Conservation (phyloP, 2,329 filamentous ascomycete genomes). For the Diaporthe sp. region DNA sequence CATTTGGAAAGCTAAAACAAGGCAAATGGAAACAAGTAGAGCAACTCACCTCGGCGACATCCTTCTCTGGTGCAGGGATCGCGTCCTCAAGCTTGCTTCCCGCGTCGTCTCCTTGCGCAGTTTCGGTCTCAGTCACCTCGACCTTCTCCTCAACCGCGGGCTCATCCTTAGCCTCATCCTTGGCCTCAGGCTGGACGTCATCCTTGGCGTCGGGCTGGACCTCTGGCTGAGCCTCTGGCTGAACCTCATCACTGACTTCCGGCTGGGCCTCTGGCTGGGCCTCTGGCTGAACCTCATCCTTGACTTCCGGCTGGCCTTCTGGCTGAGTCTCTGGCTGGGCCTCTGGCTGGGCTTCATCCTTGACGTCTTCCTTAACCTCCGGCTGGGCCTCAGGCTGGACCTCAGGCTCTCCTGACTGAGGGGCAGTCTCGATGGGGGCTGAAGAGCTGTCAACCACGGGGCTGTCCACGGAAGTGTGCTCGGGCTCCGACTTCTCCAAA, state of each 20-base stretch:
- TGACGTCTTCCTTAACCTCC: slow-evolving; percentile 26
- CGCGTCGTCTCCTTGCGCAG: neutral
- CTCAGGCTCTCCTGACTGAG: slow-evolving; percentile 28
- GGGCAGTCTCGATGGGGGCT: slow-evolving; percentile 31
- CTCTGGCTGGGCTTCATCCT: slow-evolving; percentile 9
- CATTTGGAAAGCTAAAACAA: too few relatives aligned
- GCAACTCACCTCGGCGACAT: slow-evolving; percentile 5
- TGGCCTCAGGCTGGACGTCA: neutral
- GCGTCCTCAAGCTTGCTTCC: slow-evolving; percentile 1
- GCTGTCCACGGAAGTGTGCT: neutral
- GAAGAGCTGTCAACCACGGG: slow-evolving; percentile 19
- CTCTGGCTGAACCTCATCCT: slow-evolving; percentile 4
- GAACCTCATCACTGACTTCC: slow-evolving; percentile 12
- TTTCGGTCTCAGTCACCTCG: neutral
- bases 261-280: slow-evolving; percentile 1
- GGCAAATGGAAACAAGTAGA: neutral
- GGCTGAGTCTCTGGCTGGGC: slow-evolving; percentile 2
- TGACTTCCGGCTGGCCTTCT: neutral
- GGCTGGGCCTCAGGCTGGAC: neutral
- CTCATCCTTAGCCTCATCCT: slow-evolving; percentile 22
- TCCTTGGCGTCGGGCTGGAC: slow-evolving; percentile 10
- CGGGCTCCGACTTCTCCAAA: neutral
- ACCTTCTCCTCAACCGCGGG: slow-evolving; percentile 33
- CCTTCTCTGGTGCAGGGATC: neutral
- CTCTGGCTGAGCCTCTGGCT: slow-evolving; percentile 4